Conservation (phyloP, 2,329 filamentous ascomycete genomes). For the Aspergillus neotritici region DNA sequence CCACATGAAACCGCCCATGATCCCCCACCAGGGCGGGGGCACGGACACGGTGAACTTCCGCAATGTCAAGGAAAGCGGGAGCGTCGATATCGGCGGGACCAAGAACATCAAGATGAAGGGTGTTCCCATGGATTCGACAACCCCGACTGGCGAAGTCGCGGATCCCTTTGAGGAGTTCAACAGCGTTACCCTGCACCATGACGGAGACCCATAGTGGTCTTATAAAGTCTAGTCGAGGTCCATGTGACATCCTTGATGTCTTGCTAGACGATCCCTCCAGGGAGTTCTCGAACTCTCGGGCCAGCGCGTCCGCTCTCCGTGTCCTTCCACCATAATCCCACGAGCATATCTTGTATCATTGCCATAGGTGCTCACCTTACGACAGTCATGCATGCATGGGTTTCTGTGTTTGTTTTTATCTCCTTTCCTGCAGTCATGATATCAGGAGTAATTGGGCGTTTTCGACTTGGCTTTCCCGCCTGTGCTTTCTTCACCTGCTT, state of each 20-base stretch:
- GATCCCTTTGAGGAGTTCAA: conserved; percentile 99
- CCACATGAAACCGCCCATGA: conserved; percentile 96
- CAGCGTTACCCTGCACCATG: conserved; percentile 93
- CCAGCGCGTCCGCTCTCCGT: neutral
- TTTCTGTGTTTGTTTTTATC: no score
- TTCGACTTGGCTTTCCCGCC: neutral
- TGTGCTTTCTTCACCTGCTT: neutral
- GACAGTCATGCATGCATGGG: no score
- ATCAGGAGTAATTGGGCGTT: neutral
- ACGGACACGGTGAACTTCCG: conserved; percentile 96
- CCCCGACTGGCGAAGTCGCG: conserved; percentile 71
- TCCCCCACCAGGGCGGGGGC: conserved; percentile 82
- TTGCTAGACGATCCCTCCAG: no score
- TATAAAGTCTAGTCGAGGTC: no score
- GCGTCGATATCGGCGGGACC: conserved; percentile 62
- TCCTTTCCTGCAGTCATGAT: no score
- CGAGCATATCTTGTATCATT: neutral
- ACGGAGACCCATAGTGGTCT: conserved; percentile 58
- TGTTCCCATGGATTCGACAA: conserved; percentile 79
- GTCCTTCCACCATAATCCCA: neutral
- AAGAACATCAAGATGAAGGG: conserved; percentile 56
- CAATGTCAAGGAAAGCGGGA: conserved; percentile 95
- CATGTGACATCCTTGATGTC: no score
- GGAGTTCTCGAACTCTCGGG: no score
- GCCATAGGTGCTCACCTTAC: no score